Percentiles rank a stretch among this genome's conserved stretches.
Conservation (phyloP, 164 flowering plant species). For the Akebia trifoliata region DNA sequence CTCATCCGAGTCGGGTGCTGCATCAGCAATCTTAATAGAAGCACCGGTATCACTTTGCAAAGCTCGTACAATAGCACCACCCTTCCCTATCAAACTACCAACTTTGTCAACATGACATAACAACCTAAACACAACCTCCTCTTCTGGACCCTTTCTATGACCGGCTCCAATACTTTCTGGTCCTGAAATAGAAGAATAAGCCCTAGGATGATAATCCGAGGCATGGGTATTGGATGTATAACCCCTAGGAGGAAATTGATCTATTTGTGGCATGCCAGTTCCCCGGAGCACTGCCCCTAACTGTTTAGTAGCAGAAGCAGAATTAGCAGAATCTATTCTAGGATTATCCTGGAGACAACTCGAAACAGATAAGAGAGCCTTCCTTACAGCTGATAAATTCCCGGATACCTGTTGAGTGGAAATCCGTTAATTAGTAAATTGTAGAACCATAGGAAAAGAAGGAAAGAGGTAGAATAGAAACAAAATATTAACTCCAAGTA, state of each 20-base stretch:
- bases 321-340: constrained; percentile 21
- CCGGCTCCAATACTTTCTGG: constrained; percentile 24
- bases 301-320: constrained; percentile 18
- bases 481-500: neutral
- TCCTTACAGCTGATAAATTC: constrained; percentile 40
- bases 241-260: constrained; percentile 30
- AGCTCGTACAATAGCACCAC: constrained; percentile 42
- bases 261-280: constrained; percentile 24
- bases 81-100: constrained; percentile 61
- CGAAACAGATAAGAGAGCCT: constrained; percentile 48
- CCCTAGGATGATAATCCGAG: constrained; percentile 35
- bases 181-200: constrained; percentile 26
- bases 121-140: constrained; percentile 45
- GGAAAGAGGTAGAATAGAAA: neutral
- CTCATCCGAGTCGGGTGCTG: constrained; percentile 47
- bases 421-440: constrained; percentile 1
- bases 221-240: constrained; percentile 24
- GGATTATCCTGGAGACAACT: constrained; percentile 45
- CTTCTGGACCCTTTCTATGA: constrained; percentile 34
- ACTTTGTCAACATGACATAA: constrained; percentile 47
- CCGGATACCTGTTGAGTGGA: constrained; percentile 45
- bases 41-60: constrained; percentile 57
- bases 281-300: constrained; percentile 20
- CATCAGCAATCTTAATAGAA: constrained; percentile 43
- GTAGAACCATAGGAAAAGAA: neutral